Conservation (phyloP, 495 filamentous ascomycete species). For the Aspergillus ellipticus region DNA sequence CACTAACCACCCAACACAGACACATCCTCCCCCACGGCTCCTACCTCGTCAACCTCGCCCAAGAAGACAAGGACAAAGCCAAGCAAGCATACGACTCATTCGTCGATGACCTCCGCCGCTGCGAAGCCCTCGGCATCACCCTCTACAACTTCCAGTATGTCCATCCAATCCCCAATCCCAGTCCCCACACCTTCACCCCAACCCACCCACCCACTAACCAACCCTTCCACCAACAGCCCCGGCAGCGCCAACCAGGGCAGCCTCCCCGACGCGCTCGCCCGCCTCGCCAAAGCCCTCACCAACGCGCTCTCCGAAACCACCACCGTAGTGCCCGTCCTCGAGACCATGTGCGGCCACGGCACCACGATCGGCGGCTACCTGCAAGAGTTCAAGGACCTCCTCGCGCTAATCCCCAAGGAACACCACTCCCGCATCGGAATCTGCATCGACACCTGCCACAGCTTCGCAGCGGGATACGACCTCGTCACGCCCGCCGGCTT, state of each 20-base stretch:
- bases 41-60: slow-evolving; percentile 93
- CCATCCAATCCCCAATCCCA: neutral
- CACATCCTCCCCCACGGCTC: slow-evolving; percentile 88
- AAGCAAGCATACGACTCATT: slow-evolving; percentile 85
- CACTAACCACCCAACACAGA: slow-evolving; percentile 27
- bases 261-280: slow-evolving; percentile 64
- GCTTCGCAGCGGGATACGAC: slow-evolving; percentile 92
- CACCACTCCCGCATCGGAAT: slow-evolving; percentile 88
- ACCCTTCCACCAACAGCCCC: slow-evolving; percentile 46
- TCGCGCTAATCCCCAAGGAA: slow-evolving; percentile 59
- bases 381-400: slow-evolving; percentile 80
- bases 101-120: slow-evolving; percentile 82
- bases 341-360: slow-evolving; percentile 91
- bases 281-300: slow-evolving; percentile 77
- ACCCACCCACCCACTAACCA: neutral
- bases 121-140: slow-evolving; percentile 80
- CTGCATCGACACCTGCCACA: slow-evolving; percentile 94
- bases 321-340: slow-evolving; percentile 75
- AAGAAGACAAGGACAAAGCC: slow-evolving; percentile 71
- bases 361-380: slow-evolving; percentile 85
- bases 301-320: slow-evolving; percentile 70
- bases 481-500: slow-evolving; percentile 73
- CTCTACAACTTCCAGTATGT: slow-evolving; percentile 92
- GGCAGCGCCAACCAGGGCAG: slow-evolving; percentile 68
- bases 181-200: neutral